phyloP scores from a whole-genome alignment of 345 rosid species.

The Citropsis articulata region DNA sequence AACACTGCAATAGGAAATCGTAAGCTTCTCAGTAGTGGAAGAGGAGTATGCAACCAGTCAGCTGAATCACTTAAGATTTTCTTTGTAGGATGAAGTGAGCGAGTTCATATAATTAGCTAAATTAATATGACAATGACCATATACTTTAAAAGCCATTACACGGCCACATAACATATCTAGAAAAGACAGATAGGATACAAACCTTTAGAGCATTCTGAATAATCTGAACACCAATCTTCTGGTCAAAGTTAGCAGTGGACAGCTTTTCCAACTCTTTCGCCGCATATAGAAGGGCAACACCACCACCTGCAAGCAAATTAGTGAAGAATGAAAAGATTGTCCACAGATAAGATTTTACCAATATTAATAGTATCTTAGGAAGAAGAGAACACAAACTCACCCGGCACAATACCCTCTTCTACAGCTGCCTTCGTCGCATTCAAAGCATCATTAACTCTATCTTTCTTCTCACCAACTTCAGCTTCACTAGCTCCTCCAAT shows the following conservation, averaged over 20 bases:
- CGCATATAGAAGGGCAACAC: conserved; percentile 92
- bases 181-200: conserved; percentile 8
- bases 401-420: conserved; percentile 98
- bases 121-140: background rate
- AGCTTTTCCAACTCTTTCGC: conserved; percentile 82
- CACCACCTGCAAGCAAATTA: conserved; percentile 63
- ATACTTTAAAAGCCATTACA: background rate
- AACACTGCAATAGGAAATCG: too few relatives aligned
- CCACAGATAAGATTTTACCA: background rate
- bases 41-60: too few relatives aligned
- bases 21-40: too few relatives aligned
- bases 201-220: conserved; percentile 98
- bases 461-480: conserved; percentile 91
- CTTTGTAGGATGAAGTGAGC: too few relatives aligned
- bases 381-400: conserved; percentile 26
- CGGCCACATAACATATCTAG: background rate
- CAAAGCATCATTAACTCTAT: conserved; percentile 92
- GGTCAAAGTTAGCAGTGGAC: conserved; percentile 85
- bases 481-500: conserved; percentile 99
- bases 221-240: conserved; percentile 90
- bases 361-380: background rate
- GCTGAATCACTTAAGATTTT: too few relatives aligned
- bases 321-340: background rate
- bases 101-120: background rate
- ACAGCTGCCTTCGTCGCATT: conserved; percentile 99